Base-by-base conservation (phyloP, 2,329 filamentous ascomycete genomes). In the Pestalotiopsis sp. region DNA sequence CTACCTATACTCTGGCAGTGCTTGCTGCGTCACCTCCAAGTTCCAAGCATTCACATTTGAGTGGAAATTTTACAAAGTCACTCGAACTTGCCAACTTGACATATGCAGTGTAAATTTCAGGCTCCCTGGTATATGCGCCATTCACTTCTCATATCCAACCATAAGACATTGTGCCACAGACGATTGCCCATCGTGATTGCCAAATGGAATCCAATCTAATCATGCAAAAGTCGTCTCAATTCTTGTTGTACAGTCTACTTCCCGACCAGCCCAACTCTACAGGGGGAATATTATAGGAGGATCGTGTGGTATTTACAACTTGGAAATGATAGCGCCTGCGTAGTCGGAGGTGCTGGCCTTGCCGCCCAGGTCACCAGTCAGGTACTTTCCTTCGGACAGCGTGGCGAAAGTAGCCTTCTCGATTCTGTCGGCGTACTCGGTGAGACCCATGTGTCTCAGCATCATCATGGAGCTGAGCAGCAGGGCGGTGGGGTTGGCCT, bases 381-480 rank as follows among this genome's bases (percentile, higher is more conserved):
- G 90, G 71, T 90, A 87, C 92, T 98, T 98, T 86, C 96, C 96
- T 88, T 99, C 95, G 70, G 94, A 92, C 74, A 99, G 89, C 71
- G 95, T 97, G 81, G 93, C 93, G 83, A 99, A 98, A 79, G 95
- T 97, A 74, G 96, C 96, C 83, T 90, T 92, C 88, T 98, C 93
- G 80, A 99, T 98, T 82, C 90, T 91, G 81, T 87, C 82, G 75
- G 96, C 96, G 82, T 98, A 91, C 72, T 93, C 88, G 82, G 85
- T 91, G 73, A 99, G 88, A 78, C 93, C 91, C 95, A 99, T 98
- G 86, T 99, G 96, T 83, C 96, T 92, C 88, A 99, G 86, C 96
- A 99, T 98, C 96, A 99, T 98, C 86, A 98, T 96, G 82, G 93
- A 97, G 83, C 90, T 93, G 79, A 98, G 92, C 73, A 99, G 90